phyloP scores from a whole-genome alignment of 345 rosid genomes.

The Mercurialis annua region DNA sequence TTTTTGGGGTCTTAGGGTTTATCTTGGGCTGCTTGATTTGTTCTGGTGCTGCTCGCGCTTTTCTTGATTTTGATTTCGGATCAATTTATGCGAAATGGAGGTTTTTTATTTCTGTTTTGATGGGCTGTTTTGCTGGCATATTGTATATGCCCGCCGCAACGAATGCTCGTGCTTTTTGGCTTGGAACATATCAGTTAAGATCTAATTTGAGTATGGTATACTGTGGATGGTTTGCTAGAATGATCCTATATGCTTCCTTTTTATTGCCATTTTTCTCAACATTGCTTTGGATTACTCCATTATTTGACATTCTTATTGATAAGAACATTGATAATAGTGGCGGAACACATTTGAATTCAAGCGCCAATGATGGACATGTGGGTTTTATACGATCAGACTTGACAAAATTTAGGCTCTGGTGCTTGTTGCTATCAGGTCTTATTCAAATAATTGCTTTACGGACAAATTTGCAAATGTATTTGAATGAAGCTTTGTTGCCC shows the following conservation, averaged over 20 bases:
- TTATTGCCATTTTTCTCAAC: conserved; percentile 48
- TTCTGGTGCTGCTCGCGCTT: conserved; percentile 38
- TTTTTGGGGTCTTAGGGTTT: conserved; percentile 58
- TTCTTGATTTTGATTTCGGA: conserved; percentile 61
- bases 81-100: conserved; percentile 52
- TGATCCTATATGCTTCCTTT: conserved; percentile 49
- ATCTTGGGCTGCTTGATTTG: conserved; percentile 47
- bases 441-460: conserved; percentile 62
- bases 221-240: conserved; percentile 79
- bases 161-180: conserved; percentile 81
- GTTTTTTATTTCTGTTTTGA: conserved; percentile 40
- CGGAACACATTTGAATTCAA: conserved; percentile 13
- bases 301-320: conserved; percentile 47
- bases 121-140: conserved; percentile 61
- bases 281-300: conserved; percentile 82
- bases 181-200: conserved; percentile 85
- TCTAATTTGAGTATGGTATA: conserved; percentile 57
- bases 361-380: conserved; percentile 40
- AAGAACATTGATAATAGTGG: conserved; percentile 23
- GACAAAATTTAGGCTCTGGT: conserved; percentile 44
- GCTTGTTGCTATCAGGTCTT: conserved; percentile 52
- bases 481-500: conserved; percentile 84
- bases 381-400: conserved; percentile 53
- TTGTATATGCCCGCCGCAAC: conserved; percentile 74
- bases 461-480: conserved; percentile 75